Evolutionary conservation across 2,329 filamentous ascomycete species (phyloP).

Genomic region (Fusarium lateritium): DNA sequence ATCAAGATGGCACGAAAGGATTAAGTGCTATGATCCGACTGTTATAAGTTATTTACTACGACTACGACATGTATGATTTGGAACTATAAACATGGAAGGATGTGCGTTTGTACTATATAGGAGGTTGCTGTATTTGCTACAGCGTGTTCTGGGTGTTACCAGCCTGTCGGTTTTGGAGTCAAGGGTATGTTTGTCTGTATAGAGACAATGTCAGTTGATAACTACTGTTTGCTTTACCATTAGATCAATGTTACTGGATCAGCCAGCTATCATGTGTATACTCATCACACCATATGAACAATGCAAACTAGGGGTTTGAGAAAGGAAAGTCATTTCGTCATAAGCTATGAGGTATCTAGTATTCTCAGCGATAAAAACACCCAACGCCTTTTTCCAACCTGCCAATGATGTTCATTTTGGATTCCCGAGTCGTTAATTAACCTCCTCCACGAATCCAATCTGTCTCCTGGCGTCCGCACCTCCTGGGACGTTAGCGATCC

Average conservation of each 20-base stretch:
- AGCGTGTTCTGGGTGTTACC: conserved; percentile 2
- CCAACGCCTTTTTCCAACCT: conserved; percentile 27
- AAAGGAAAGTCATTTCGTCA: not conserved
- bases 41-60: not conserved
- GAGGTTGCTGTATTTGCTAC: conserved; percentile 9
- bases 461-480: conserved; percentile 58
- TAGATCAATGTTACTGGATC: not conserved
- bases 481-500: conserved; percentile 59
- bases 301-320: not conserved
- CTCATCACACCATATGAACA: not conserved
- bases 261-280: not conserved
- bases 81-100: not conserved
- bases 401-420: conserved; percentile 10
- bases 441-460: conserved; percentile 70
- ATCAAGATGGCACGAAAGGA: conserved; percentile 59
- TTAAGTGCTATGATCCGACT: not conserved
- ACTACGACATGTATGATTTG: not conserved
- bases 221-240: not conserved
- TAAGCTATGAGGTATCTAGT: conserved; percentile 19
- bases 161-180: not conserved
- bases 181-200: not conserved
- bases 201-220: not conserved
- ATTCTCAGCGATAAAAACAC: conserved; percentile 16
- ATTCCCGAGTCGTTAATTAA: conserved; percentile 55
- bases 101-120: not conserved